These are phyloP conservation scores for Hyaloperonospora arabidopsidis DNA, from an alignment of 352 stramenopile genomes.

Conservation along the genomic window DNA sequence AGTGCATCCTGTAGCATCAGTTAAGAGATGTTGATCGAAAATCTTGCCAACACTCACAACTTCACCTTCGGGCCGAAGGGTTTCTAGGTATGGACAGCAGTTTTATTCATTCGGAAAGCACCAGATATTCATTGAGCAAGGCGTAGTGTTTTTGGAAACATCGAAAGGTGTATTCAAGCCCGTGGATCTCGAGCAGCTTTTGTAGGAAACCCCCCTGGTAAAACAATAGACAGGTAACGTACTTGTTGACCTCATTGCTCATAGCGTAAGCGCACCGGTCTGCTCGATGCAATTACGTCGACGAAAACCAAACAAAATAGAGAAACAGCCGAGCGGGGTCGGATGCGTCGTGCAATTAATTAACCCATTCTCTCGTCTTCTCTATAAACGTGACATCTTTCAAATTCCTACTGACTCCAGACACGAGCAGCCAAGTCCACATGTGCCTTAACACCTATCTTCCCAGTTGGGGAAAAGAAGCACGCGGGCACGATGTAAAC, in stretches of 20 bases:
- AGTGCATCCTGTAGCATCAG: conserved; percentile 43
- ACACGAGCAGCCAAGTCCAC: conserved; percentile 5
- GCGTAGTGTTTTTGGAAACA: conserved; percentile 64
- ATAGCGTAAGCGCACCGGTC: too few species aligned
- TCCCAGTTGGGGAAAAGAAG: conserved; percentile 26
- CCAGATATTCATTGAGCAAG: conserved; percentile 80
- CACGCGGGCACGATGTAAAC: conserved; percentile 6
- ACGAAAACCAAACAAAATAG: conserved; percentile 4
- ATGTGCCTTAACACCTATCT: conserved; percentile 7
- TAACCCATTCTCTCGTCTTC: conserved; percentile 23
- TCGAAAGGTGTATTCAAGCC: conserved; percentile 59
- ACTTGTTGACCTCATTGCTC: not conserved
- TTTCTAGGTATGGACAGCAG: conserved; percentile 62
- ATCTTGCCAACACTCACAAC: conserved; percentile 67
- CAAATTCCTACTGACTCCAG: conserved; percentile 17
- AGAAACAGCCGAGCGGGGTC: conserved; percentile 6
- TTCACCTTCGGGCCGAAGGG: conserved; percentile 78
- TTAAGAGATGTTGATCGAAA: conserved; percentile 78
- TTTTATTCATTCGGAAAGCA: conserved; percentile 76
- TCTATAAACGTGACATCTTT: conserved; percentile 18
- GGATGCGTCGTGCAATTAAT: conserved; percentile 23
- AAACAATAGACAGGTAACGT: conserved; percentile 16
- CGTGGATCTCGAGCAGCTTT: conserved; percentile 64
- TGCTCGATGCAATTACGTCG: not conserved
- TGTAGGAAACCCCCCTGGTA: conserved; percentile 19